Percentiles rank a stretch among this genome's conserved stretches.
phyloP scores from a whole-genome alignment of 139 green algal species.

The Pleodorina starrii region DNA sequence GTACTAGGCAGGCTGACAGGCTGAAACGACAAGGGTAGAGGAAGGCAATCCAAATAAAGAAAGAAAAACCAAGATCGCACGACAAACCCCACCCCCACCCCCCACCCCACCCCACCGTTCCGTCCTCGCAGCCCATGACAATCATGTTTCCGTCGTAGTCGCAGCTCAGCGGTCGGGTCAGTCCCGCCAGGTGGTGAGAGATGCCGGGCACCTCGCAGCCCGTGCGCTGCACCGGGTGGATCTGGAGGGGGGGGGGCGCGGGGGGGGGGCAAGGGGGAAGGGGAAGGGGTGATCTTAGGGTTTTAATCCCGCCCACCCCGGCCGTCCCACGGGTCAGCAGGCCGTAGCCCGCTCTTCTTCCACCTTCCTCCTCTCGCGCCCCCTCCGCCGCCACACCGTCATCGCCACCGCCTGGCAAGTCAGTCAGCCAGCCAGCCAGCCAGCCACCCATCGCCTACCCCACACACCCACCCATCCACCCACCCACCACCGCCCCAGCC shows the following conservation, averaged over 20 bases:
- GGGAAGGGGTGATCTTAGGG: too few relatives aligned
- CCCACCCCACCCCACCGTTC: neutral
- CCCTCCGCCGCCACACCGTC: neutral
- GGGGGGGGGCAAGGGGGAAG: neutral
- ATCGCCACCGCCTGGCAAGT: neutral
- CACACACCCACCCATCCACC: neutral
- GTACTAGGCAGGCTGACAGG: too few relatives aligned
- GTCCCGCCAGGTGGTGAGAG: neutral
- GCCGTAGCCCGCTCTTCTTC: neutral
- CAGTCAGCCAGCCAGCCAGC: too few relatives aligned
- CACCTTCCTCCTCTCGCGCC: neutral
- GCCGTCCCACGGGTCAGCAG: too few relatives aligned
- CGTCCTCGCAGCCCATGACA: constrained; percentile 42
- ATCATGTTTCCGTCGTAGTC: constrained; percentile 23
- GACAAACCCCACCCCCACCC: too few relatives aligned
- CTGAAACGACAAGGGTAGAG: too few relatives aligned
- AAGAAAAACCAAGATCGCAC: too few relatives aligned
- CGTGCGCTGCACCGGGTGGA: neutral
- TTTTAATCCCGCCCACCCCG: too few relatives aligned
- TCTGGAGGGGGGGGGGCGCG: neutral
- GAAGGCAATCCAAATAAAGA: too few relatives aligned
- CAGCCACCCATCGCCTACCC: neutral
- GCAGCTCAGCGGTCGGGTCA: neutral
- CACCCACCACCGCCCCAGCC: neutral
- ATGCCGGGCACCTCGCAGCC: constrained; percentile 7